Evolutionary conservation across 73 alveolate species (phyloP), one percentile per base, ranked within the genome.

Genomic region (Paramecium biaurelia): DNA sequence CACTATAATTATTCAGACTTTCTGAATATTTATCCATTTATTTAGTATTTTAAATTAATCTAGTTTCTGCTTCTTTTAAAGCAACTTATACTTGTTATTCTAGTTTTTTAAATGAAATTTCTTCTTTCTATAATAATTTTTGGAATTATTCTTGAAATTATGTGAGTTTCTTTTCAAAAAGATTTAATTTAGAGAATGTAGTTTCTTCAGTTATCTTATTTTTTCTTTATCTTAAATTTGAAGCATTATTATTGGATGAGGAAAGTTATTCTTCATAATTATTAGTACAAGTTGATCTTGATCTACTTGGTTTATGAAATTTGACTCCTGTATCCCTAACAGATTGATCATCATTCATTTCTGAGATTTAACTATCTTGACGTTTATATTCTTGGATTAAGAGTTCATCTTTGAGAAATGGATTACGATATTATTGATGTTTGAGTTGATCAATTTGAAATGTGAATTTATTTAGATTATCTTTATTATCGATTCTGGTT

Each of bases 241-340:
- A 32, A 63, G 41, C 49, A 63, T 26, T 12, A 8, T 63, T 63
- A 3, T 63, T 63, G 20, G 84, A 26, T 5, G 84, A 30, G 1
- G 84, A 63, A 0, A 63, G 26, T 63, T 63, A 63, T 63, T 63
- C 84, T 26, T 63, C 84, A 63, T 63, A 26, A 63, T 63, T 63
- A 63, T 63, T 63, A 63, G 84, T 63, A 34, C 84, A 72, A 38
- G 59, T 72, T n/a, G 86, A 72, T 21, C 58, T 30, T 72, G 86
- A 72, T 72, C 86, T 72, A 18, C 58, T 32, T 35, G 56, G 86
- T 11, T 72, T 72, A 38, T 72, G 86, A 32, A 72, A 72, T 72
- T 30, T 72, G 12, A 32, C 24, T 26, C 47, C 43, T 0, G 45
- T 32, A 30, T 32, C 84, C 26, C 45, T 26, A 11, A 63, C 84